phyloP scores from a whole-genome alignment of 192 early-diverging fungal genomes.

The Linnemannia elongata region DNA sequence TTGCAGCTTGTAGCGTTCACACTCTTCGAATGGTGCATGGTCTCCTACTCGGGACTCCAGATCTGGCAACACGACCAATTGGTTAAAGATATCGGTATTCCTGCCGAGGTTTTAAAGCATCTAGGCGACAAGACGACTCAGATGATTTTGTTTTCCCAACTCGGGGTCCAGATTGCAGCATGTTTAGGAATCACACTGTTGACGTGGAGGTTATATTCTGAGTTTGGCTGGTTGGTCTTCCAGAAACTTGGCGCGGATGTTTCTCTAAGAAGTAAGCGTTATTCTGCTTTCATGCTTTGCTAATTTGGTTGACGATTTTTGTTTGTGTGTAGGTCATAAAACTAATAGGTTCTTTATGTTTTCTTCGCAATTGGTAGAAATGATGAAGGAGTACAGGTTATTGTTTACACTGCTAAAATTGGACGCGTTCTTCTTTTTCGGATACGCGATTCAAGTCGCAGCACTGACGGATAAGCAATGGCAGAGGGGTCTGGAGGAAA shows the following conservation, averaged over 20 bases:
- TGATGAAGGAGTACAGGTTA: conserved; percentile 54
- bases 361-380: conserved; percentile 17
- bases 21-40: conserved; percentile 52
- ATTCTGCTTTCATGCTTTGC: no score
- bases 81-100: conserved; percentile 31
- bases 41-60: conserved; percentile 43
- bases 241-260: conserved; percentile 52
- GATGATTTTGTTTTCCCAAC: conserved; percentile 33
- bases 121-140: conserved; percentile 21
- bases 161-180: conserved; percentile 25
- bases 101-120: background rate
- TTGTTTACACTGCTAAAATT: conserved; percentile 53
- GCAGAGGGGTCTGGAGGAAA: conserved; percentile 38
- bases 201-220: conserved; percentile 44
- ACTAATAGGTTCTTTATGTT: background rate
- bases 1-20: conserved; percentile 46
- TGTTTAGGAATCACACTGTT: conserved; percentile 33
- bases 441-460: conserved; percentile 46
- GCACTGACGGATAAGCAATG: conserved; percentile 41
- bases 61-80: conserved; percentile 53
- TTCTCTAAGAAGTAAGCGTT: conserved; percentile 35
- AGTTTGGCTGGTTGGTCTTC: conserved; percentile 55
- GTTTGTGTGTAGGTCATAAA: no score
- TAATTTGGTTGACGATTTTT: background rate
- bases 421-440: conserved; percentile 58